Conservation (phyloP, 176 grass and related monocot genomes). For the Eremochloa ophiuroides region DNA sequence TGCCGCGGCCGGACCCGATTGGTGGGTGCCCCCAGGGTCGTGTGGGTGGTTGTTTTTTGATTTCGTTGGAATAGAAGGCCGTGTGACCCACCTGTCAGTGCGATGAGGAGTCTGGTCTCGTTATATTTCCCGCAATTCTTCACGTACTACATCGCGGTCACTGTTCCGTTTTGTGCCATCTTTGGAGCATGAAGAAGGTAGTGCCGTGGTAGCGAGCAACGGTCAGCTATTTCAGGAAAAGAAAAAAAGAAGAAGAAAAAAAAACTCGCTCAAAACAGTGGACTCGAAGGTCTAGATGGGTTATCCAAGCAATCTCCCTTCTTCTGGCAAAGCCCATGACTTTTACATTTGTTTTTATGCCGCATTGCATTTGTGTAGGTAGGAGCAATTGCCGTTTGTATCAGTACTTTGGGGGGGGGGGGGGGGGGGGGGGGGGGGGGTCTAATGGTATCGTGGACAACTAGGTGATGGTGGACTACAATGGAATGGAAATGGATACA, state of each 20-base stretch:
- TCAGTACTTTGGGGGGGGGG: too few species aligned
- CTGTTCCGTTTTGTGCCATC: background rate
- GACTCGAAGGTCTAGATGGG: background rate
- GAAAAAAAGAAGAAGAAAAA: background rate
- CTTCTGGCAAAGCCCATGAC: background rate
- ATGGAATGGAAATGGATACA: background rate
- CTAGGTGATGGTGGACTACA: background rate
- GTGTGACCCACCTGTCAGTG: background rate
- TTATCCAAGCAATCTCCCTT: background rate
- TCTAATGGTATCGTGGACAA: background rate
- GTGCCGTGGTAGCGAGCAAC: background rate
- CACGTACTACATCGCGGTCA: background rate
- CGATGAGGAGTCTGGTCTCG: too few species aligned
- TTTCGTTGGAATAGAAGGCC: background rate
- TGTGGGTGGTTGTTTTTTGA: constrained; percentile 17
- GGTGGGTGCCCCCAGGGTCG: background rate
- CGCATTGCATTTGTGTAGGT: background rate
- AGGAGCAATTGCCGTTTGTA: background rate
- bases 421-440: too few species aligned
- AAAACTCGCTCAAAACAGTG: background rate
- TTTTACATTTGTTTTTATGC: background rate
- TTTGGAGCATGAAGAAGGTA: background rate
- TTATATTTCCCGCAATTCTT: background rate
- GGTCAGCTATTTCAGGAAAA: background rate
- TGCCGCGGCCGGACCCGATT: constrained; percentile 35